Base-by-base conservation (phyloP, 1,139 yeast species). In the Candida mesenterica region DNA sequence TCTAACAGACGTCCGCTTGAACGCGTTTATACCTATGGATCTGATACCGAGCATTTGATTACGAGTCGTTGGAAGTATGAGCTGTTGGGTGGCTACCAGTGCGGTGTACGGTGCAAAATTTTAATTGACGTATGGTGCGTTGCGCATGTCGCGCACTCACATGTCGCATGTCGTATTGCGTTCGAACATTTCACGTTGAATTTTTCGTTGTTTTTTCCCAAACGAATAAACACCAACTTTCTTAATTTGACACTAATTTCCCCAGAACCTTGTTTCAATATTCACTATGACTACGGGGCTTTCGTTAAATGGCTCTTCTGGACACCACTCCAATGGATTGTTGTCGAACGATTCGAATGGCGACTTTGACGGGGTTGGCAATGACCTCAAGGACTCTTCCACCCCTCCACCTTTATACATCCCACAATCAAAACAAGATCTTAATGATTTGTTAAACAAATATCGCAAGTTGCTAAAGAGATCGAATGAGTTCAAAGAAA, bases 371-470 rank as follows among this genome's bases (percentile, higher is more conserved):
- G 22, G n/a, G n/a, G n/a, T n/a, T n/a, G n/a, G n/a, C n/a, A 19
- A 19, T 19, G 9, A 19, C 22, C 6, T 6, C 22, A 19, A 6
- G 8, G 22, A 19, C 9, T 6, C 9, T 6, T 19, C 22, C 9
- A 19, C 9, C 22, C 22, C 22, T 19, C 22, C 22, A 19, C 8
- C 22, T 19, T 19, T 19, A 19, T 9, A 19, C 9, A 19, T 52
- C 20, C 75, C 74, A 4, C 44, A 46, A 26, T 43, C 65, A 3
- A 61, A 53, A 39, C 56, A 55, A 24, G 61, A 67, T 30, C 58
- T 68, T 38, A 55, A 49, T 32, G 56, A 50, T 20, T 46, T 68
- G 16, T 50, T 68, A 28, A 53, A 53, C 28, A 56, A 59, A 33
- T 69, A 68, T 49, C 62, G 63, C 37, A 47, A 45, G 28, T 49